Evolutionary conservation across 495 filamentous ascomycete species (phyloP).

Genomic region (Hapsidospora chrysogenum): DNA sequence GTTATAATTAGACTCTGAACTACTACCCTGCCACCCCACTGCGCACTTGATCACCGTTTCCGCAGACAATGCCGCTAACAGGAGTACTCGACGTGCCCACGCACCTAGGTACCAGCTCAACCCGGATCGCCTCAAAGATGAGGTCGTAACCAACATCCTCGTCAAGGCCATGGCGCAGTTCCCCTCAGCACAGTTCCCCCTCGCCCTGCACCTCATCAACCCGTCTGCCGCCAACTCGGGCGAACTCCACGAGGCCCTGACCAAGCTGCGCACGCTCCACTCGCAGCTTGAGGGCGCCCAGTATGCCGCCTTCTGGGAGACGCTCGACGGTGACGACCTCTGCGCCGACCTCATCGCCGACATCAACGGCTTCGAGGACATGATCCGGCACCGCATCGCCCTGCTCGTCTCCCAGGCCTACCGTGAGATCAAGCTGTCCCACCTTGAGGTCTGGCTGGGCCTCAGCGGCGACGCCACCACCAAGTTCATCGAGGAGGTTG

Average conservation of each 20-base stretch:
- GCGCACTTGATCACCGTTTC: too few relatives aligned
- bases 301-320: constrained; percentile 85
- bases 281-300: constrained; percentile 70
- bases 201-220: constrained; percentile 79
- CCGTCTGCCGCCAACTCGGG: constrained; percentile 26
- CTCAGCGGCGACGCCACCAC: constrained; percentile 53
- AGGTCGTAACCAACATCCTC: constrained; percentile 96
- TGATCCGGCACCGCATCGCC: constrained; percentile 83
- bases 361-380: constrained; percentile 89
- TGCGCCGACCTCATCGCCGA: constrained; percentile 93
- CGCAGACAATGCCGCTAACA: too few relatives aligned
- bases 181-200: constrained; percentile 87
- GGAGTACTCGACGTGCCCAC: too few relatives aligned
- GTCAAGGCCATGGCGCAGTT: constrained; percentile 96
- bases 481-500: constrained; percentile 69
- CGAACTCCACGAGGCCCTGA: constrained; percentile 68
- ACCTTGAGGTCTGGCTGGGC: constrained; percentile 80
- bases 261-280: constrained; percentile 73
- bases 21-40: too few relatives aligned
- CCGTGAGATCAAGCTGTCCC: constrained; percentile 57
- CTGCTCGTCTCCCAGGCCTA: constrained; percentile 77
- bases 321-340: constrained; percentile 81
- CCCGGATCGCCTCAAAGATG: constrained; percentile 89
- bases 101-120: constrained; percentile 90
- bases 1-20: constrained; percentile 3